Evolutionary conservation across 2,329 filamentous ascomycete genomes (phyloP).

Genomic region (Atkinsonella hypoxylon): DNA sequence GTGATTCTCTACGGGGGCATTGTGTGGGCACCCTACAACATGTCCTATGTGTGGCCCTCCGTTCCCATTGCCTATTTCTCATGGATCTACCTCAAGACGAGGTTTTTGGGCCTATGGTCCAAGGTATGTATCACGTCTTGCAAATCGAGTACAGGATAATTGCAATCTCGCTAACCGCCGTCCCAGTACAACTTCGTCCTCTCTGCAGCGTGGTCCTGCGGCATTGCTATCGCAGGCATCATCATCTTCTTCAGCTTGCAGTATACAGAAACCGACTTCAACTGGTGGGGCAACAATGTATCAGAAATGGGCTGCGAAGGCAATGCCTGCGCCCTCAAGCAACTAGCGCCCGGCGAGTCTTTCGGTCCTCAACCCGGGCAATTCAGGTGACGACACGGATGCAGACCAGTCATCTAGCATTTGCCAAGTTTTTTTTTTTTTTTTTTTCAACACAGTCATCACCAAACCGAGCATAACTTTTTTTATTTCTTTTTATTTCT

Average conservation of each 20-base stretch:
- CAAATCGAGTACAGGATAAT: too few relatives aligned
- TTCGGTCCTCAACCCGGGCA: constrained; percentile 29
- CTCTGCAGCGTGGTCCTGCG: constrained; percentile 37
- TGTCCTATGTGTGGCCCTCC: constrained; percentile 39
- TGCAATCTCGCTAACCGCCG: not conserved
- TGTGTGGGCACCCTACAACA: constrained; percentile 36
- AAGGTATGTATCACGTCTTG: constrained; percentile 24
- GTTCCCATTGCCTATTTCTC: constrained; percentile 40
- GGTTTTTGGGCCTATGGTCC: constrained; percentile 38
- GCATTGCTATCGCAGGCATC: constrained; percentile 37
- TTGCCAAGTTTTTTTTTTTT: not conserved
- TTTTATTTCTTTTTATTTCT: not conserved
- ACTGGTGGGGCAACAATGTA: constrained; percentile 38
- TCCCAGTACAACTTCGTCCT: constrained; percentile 40
- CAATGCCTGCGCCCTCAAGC: constrained; percentile 24
- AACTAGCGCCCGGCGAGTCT: constrained; percentile 22
- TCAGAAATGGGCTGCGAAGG: constrained; percentile 30
- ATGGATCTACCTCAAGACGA: constrained; percentile 38
- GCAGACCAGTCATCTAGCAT: not conserved
- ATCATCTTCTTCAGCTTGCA: constrained; percentile 42
- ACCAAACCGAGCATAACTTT: too few relatives aligned
- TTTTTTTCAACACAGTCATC: too few relatives aligned
- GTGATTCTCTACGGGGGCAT: constrained; percentile 35
- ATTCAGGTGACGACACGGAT: constrained; percentile 17
- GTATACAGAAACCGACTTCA: constrained; percentile 27